Conservation (phyloP, 495 filamentous ascomycete species). For the Penicillium herquei region DNA sequence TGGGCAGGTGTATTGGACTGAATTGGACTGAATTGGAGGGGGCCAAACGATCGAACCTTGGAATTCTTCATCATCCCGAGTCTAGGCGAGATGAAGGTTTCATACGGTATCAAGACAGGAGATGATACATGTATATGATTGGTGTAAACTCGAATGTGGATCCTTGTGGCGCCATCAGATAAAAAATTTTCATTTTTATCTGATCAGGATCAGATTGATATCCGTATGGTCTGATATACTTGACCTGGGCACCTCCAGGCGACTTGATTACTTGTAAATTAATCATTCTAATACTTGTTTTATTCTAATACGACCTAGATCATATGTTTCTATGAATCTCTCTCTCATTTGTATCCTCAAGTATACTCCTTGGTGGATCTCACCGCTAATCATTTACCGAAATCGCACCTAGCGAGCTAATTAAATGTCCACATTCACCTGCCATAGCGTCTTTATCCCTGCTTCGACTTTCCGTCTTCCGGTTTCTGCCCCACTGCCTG, state of each 20-base stretch:
- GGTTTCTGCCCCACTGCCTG: neutral
- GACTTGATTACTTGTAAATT: no score
- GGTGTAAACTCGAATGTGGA: constrained; percentile 10
- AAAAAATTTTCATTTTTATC: constrained; percentile 30
- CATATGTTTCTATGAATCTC: neutral
- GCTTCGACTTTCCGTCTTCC: neutral
- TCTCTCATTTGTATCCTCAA: neutral
- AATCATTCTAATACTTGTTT: no score
- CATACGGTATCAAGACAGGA: neutral
- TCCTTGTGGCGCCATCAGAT: constrained; percentile 36
- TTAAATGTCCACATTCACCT: neutral
- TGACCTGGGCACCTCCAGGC: neutral
- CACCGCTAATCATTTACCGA: constrained; percentile 1
- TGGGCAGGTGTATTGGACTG: neutral
- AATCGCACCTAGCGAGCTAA: neutral
- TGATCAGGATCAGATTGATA: constrained; percentile 17
- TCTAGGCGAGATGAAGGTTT: no score
- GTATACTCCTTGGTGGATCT: neutral
- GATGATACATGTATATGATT: neutral
- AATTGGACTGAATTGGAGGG: no score
- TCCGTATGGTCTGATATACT: neutral
- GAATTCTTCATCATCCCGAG: no score
- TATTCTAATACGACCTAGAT: no score
- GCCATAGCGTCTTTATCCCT: neutral
- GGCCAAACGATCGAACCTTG: neutral